Percentiles rank a stretch among this genome's conserved stretches.
Evolutionary conservation across 108 stramenopile genomes (phyloP).

Genomic region (Epithemia pelagica): DNA sequence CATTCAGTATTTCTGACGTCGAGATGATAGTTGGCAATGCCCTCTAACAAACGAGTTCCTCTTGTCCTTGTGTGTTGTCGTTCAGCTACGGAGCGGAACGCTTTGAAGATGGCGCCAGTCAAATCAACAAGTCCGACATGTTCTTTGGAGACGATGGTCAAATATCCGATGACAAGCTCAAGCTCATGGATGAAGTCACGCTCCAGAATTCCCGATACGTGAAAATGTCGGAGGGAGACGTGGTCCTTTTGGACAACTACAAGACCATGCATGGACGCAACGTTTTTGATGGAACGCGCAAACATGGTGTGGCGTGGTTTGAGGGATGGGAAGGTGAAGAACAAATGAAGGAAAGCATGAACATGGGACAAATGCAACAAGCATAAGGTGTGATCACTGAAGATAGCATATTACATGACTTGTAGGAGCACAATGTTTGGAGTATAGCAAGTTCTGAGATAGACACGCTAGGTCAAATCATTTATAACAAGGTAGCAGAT

Average conservation of each 20-base stretch:
- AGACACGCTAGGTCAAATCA: too few relatives aligned
- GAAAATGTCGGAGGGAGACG: constrained; percentile 85
- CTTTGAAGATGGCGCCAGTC: constrained; percentile 86
- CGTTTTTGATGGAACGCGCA: constrained; percentile 87
- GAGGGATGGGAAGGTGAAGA: constrained; percentile 89
- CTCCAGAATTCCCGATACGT: constrained; percentile 77
- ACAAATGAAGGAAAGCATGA: constrained; percentile 44
- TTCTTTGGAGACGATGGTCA: constrained; percentile 83
- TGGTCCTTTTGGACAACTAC: constrained; percentile 88
- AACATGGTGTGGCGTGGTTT: constrained; percentile 90
- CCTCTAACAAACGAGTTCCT: not conserved
- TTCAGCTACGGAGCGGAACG: constrained; percentile 79
- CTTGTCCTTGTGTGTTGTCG: too few relatives aligned
- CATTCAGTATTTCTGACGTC: too few relatives aligned
- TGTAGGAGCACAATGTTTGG: too few relatives aligned
- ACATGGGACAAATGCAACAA: not conserved
- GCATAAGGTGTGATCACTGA: too few relatives aligned
- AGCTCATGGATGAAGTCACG: constrained; percentile 82
- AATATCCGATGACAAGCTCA: constrained; percentile 58
- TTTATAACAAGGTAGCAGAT: too few relatives aligned
- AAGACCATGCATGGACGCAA: constrained; percentile 90
- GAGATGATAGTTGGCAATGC: constrained; percentile 1
- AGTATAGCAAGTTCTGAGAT: too few relatives aligned
- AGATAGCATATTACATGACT: too few relatives aligned
- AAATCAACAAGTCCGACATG: constrained; percentile 92